Evolutionary conservation across 1,139 yeast species (phyloP).

Genomic region (Ogataea hybrid): DNA sequence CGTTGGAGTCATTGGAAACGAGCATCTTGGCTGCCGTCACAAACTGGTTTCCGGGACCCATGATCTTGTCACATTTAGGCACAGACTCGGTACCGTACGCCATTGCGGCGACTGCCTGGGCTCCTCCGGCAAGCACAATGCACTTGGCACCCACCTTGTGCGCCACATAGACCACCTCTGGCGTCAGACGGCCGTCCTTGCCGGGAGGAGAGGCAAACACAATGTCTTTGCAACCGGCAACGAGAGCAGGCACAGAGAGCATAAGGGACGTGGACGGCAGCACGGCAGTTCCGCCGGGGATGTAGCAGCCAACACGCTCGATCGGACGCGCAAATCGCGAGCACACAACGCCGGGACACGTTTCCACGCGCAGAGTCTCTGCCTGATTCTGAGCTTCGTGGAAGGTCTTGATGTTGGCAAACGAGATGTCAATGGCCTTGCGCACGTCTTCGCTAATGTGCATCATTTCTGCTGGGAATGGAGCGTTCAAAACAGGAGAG

Average conservation of each 20-base stretch:
- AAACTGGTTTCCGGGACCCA: constrained; percentile 99
- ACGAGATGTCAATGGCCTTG: constrained; percentile 84
- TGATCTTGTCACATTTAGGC: constrained; percentile 91
- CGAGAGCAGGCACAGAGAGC: constrained; percentile 99
- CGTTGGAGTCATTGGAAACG: constrained; percentile 93
- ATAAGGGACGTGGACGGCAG: constrained; percentile 96
- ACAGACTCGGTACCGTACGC: constrained; percentile 95
- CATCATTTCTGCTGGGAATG: constrained; percentile 79
- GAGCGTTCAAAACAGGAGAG: constrained; percentile 79
- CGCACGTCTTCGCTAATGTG: constrained; percentile 73
- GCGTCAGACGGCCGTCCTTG: constrained; percentile 86
- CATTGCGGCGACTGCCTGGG: constrained; percentile 98
- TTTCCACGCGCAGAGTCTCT: constrained; percentile 79
- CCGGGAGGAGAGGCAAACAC: constrained; percentile 98
- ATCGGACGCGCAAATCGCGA: constrained; percentile 95
- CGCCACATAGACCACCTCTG: constrained; percentile 97
- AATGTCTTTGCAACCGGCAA: constrained; percentile 94
- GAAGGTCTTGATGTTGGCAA: constrained; percentile 84
- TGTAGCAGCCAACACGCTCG: constrained; percentile 90
- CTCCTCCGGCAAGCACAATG: constrained; percentile 97
- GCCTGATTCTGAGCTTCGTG: constrained; percentile 86
- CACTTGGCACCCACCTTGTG: constrained; percentile 89
- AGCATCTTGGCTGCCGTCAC: constrained; percentile 99
- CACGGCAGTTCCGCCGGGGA: constrained; percentile 99
- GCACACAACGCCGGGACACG: constrained; percentile 90